These are phyloP conservation scores for Aspergillus indologenus DNA, from an alignment of 495 filamentous ascomycete genomes.

Conservation along the genomic window DNA sequence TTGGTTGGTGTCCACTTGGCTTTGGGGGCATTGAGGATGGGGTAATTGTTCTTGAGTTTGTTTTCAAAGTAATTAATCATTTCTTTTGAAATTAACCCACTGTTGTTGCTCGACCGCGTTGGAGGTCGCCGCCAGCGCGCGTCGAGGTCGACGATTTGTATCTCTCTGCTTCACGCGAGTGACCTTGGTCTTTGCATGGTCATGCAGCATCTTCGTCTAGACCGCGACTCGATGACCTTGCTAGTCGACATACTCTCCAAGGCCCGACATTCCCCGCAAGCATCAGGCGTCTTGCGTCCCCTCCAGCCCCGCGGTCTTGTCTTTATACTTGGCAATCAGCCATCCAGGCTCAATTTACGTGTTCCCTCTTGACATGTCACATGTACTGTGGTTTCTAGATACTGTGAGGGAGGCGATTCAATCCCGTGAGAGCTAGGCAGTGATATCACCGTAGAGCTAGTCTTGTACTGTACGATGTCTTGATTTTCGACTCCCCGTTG, in stretches of 20 bases:
- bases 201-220: neutral
- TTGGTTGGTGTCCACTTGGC: too few species aligned
- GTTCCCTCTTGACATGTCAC: too few species aligned
- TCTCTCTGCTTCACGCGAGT: neutral
- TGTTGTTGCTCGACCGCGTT: neutral
- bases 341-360: neutral
- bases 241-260: neutral
- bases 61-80: too few species aligned
- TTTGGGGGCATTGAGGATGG: too few species aligned
- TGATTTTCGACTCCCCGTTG: too few species aligned
- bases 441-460: too few species aligned
- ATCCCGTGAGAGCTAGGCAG: too few species aligned
- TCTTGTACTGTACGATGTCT: too few species aligned
- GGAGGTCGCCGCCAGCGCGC: neutral
- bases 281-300: neutral
- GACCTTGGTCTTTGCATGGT: neutral
- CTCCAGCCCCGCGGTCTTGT: neutral
- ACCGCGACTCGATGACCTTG: neutral
- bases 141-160: neutral
- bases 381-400: too few species aligned
- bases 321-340: neutral
- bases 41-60: too few species aligned
- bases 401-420: too few species aligned
- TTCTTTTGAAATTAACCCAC: too few species aligned
- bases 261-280: neutral